Conservation (phyloP, 192 early-diverging fungal genomes). For the Coemansia sp. region DNA sequence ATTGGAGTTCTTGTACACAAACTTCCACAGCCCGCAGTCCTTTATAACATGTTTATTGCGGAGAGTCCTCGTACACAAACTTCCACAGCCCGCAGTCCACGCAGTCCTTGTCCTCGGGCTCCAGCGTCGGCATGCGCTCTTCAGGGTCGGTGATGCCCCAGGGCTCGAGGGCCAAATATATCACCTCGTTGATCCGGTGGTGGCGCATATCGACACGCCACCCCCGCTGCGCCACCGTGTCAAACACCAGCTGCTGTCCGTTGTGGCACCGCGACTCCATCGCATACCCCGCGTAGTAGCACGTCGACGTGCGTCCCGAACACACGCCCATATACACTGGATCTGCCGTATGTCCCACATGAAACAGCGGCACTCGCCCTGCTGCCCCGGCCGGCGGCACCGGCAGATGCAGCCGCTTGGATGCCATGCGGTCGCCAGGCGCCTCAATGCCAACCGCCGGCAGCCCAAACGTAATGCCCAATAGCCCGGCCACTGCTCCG, state of each 20-base stretch:
- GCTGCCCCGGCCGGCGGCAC: constrained; percentile 54
- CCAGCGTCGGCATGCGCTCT: constrained; percentile 33
- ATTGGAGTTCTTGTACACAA: constrained; percentile 53
- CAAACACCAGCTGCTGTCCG: constrained; percentile 69
- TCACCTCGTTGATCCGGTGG: constrained; percentile 78
- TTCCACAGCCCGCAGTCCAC: constrained; percentile 80
- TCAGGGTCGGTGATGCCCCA: constrained; percentile 45
- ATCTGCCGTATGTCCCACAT: constrained; percentile 88
- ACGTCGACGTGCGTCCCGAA: constrained; percentile 60
- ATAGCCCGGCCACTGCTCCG: constrained; percentile 68
- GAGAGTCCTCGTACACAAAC: constrained; percentile 57
- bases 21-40: constrained; percentile 83
- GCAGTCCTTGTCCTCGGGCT: constrained; percentile 58
- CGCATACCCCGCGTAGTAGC: constrained; percentile 73
- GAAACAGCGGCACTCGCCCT: constrained; percentile 78
- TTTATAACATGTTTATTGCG: constrained; percentile 20
- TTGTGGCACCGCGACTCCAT: constrained; percentile 84
- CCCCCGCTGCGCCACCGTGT: constrained; percentile 62
- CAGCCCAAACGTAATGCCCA: constrained; percentile 81
- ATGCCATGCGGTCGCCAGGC: constrained; percentile 80
- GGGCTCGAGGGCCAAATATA: constrained; percentile 60
- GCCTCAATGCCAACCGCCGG: constrained; percentile 82
- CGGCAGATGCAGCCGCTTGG: constrained; percentile 78
- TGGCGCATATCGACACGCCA: constrained; percentile 74
- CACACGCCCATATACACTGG: constrained; percentile 90